Base-by-base conservation (phyloP, 2,329 filamentous ascomycete genomes). In the Coniochaeta prunicola region DNA sequence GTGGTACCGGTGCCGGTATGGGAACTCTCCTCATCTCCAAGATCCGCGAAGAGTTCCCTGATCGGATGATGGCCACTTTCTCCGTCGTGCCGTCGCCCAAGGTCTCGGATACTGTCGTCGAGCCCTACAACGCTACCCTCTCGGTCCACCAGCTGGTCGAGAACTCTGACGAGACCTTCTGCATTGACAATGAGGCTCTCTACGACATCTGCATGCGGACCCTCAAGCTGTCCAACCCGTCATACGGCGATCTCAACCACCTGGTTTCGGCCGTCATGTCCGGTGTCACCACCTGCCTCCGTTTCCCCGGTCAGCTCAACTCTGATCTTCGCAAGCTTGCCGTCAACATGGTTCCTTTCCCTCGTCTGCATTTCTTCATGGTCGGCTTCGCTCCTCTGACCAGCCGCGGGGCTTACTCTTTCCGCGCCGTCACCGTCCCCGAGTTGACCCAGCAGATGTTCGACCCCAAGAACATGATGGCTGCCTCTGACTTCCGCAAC, bases 381-480 rank as follows among this genome's bases (percentile, higher is more conserved):
- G 94, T 99, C 76, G 94, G 94, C 77, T 99, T 99, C 77, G 93
- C 94, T 78, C 94, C 94, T 75, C 86, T 99, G 73, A 99, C 94
- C 77, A 96, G 91, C 78, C 80, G 80, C 65, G 80, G 80, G 70
- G 89, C 93, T 67, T 79, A 96, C 85, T 91, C 90, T 69, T 99
- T 97, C 93, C 94, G 94, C 75, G 93, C 94, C 67, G 90, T 97
- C 77, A 92, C 89, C 73, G 94, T 99, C 63, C 93, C 94, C 60
- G 94, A 99, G 85, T 86, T 99, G 77, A 97, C 94, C 72, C 94
- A 99, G 84, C 94, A 99, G 80, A 97, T 99, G 92, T 99, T 96
- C 84, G 94, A 99, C 84, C 93, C 94, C 73, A 99, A 97, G 92
- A 99, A 99, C 89, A 99, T 99, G 93, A 99, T 99, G 94, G 94